Evolutionary conservation across 768 basidiomycete genomes (phyloP).

Genomic region (Leccinum arenicola): DNA sequence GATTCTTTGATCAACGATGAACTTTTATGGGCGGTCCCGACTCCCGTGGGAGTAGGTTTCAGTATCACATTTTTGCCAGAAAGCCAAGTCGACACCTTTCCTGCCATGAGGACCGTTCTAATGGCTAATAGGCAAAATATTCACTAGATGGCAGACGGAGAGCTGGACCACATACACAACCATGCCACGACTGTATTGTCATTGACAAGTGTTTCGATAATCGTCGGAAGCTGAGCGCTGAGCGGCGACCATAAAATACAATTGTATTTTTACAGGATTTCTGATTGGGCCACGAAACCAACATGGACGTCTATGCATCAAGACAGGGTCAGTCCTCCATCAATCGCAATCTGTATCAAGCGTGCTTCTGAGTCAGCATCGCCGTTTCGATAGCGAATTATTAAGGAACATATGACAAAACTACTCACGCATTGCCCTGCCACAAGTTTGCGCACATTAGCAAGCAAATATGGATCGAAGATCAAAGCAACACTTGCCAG

Average conservation of each 20-base stretch:
- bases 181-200: no score
- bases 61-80: neutral
- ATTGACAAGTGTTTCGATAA: neutral
- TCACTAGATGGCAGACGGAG: neutral
- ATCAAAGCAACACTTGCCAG: slow-evolving; percentile 21
- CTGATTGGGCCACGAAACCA: neutral
- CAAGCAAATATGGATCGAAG: neutral
- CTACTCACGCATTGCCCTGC: neutral
- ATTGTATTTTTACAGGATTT: neutral
- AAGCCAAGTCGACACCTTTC: no score
- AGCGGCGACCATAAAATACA: neutral
- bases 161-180: neutral
- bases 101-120: no score
- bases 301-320: neutral
- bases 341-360: neutral
- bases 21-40: neutral
- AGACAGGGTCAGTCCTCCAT: neutral
- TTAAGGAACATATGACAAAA: neutral
- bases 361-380: neutral
- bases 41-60: neutral
- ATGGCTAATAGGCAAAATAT: neutral
- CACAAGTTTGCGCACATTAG: neutral
- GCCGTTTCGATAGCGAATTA: neutral
- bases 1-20: no score
- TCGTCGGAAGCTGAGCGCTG: neutral